Base-by-base conservation (phyloP, 371 early-diverging fungal species). In the Apophysomyces ossiformis region DNA sequence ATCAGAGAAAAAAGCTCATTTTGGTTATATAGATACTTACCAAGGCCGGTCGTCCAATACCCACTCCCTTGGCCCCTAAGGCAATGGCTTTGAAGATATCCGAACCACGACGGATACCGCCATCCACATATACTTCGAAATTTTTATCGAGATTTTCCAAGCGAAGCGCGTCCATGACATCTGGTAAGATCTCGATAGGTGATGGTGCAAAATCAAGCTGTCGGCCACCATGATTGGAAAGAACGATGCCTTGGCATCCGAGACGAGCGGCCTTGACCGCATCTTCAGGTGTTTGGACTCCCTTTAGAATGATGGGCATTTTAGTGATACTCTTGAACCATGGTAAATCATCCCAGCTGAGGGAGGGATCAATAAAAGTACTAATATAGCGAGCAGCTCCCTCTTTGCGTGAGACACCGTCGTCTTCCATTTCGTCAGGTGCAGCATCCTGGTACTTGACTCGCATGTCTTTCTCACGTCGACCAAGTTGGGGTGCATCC, bases 141-240 rank as follows among this genome's bases (percentile, higher is more conserved):
- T 83, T 81, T 67, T 84, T 70, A 13, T 90, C 87, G 11, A 76
- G 61, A 13, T 69, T 71, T 69, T 83, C 77, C 37, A 63, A 63
- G 36, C 71, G 77, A 61, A 89, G 76, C 0, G 91, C 94, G 15
- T 85, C 88, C 69, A 93, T 85, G 9, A 94, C 92, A 60, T 95
- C 95, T 8, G 92, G 89, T 57, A 97, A 74, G 15, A 93, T 90
- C 62, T 97, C 97, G 68, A 94, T 91, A 7, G 78, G 70, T 7
- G 86, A 85, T n/a, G 87, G 85, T 1, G 89, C 85, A 58, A 89
- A 88, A 74, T 97, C 98, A 47, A 98, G 81, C 75, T 98, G 98
- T 11, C 99, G 85, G 37, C 99, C 99, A 66, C 98, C 99, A 70
- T 98, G 99, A 74, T 98, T 98, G 58, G 93, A 93, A 9, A 98